These are phyloP conservation scores for Melastoma candidum DNA, from an alignment of 441 rosid genomes.

Conservation along the genomic window DNA sequence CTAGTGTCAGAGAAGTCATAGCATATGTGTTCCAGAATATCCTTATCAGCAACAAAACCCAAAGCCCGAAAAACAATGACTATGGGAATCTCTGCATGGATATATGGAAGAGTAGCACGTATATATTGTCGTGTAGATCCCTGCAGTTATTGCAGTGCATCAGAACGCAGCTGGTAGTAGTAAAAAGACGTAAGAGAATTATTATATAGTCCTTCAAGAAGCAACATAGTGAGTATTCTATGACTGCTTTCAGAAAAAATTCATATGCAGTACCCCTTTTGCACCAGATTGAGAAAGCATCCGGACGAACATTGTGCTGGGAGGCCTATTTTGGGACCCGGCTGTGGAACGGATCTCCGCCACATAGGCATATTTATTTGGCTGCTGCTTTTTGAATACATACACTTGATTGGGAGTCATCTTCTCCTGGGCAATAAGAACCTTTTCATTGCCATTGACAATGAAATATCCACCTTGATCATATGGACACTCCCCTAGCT, in stretches of 20 bases:
- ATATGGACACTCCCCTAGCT: slow-evolving; percentile 96
- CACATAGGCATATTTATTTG: slow-evolving; percentile 82
- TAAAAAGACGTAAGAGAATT: slow-evolving; percentile 8
- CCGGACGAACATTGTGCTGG: slow-evolving; percentile 94
- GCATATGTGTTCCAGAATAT: slow-evolving; percentile 86
- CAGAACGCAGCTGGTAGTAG: slow-evolving; percentile 37
- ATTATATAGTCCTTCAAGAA: background rate
- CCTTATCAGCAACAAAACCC: slow-evolving; percentile 96
- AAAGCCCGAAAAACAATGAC: slow-evolving; percentile 93
- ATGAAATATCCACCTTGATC: slow-evolving; percentile 99
- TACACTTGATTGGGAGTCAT: slow-evolving; percentile 96
- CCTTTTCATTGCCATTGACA: slow-evolving; percentile 96
- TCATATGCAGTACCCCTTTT: slow-evolving; percentile 55
- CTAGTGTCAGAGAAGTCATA: slow-evolving; percentile 80
- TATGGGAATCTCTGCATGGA: slow-evolving; percentile 91
- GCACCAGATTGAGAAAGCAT: slow-evolving; percentile 94
- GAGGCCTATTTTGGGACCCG: slow-evolving; percentile 84
- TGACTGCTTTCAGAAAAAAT: slow-evolving; percentile 13
- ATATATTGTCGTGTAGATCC: slow-evolving; percentile 92
- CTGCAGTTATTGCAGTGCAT: slow-evolving; percentile 28
- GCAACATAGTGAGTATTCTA: slow-evolving; percentile 34
- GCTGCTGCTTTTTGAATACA: slow-evolving; percentile 94
- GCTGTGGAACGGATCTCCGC: slow-evolving; percentile 97
- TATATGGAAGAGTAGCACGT: slow-evolving; percentile 92
- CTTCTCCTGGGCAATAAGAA: slow-evolving; percentile 96